Evolutionary conservation across 257 asterid genomes (phyloP), one percentile per base, ranked within the genome.

Genomic region (Solanum arcanum): DNA sequence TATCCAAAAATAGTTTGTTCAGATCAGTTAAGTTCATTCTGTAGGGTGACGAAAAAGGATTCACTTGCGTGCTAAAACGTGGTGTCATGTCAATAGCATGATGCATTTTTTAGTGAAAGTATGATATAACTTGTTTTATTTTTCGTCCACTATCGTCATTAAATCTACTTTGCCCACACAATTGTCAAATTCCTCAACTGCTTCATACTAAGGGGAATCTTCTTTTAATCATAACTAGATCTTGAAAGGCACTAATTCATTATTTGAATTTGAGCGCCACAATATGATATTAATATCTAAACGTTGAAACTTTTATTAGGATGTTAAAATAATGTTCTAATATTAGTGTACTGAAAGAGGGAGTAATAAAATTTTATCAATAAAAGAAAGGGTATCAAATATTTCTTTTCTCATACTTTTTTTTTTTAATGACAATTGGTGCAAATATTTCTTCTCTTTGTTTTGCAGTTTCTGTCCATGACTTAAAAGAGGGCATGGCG

Each of bases 11-110:
- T 69, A 33, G 81, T 31, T 21, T 77, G 60, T 84, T 84, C 83
- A 81, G 82, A 89, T 84, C 88, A 81, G 89, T 76, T 90, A 86
- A 86, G 88, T 91, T 91, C 92, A 86, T 93, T 92, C 68, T 91
- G 94, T 88, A 82, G 92, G 90, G 93, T 91, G 94, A 92, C 92
- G 91, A 85, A 86, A 69, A n/a, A 23, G 29, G 75, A 23, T 64
- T 60, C 49, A 59, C 49, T 84, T 87, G 88, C 87, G 86, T 91
- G 89, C 87, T 72, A 33, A 59, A 75, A 14, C 83, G 88, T 88
- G 85, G 87, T 27, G 88, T 88, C 80, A 75, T 52, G 87, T 82
- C 83, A 59, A 7, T 56, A 39, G 18, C 41, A 64, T 87, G 87
- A 86, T 83, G 81, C 86, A 27, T 64, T 42, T 74, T 56, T 56